These are phyloP conservation scores for Geotrichum klebahnii DNA, from an alignment of 1,139 yeast species.

Conservation along the genomic window DNA sequence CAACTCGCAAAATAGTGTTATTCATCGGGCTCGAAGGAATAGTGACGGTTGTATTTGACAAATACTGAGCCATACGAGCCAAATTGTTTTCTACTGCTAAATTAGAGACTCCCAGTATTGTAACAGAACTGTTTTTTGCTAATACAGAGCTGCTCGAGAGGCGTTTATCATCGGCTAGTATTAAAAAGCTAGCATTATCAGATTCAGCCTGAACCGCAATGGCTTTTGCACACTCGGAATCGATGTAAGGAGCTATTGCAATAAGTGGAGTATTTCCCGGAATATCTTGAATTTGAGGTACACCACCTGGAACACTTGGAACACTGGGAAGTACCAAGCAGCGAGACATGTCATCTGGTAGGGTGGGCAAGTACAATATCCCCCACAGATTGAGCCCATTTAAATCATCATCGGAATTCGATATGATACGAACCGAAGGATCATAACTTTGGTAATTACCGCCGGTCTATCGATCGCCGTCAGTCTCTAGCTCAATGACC, in stretches of 20 bases:
- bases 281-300: slow-evolving; percentile 16
- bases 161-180: slow-evolving; percentile 18
- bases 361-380: slow-evolving; percentile 18
- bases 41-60: slow-evolving; percentile 14
- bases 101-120: slow-evolving; percentile 11
- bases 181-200: slow-evolving; percentile 18
- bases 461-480: slow-evolving; percentile 1
- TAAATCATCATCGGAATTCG: slow-evolving; percentile 11
- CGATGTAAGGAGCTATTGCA: slow-evolving; percentile 21
- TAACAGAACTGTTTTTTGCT: slow-evolving; percentile 7
- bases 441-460: slow-evolving; percentile 14
- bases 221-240: slow-evolving; percentile 13
- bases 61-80: slow-evolving; percentile 14
- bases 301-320: slow-evolving; percentile 11
- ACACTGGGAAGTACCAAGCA: slow-evolving; percentile 14
- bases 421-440: slow-evolving; percentile 9
- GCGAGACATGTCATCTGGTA: slow-evolving; percentile 1
- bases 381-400: slow-evolving; percentile 21
- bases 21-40: slow-evolving; percentile 9
- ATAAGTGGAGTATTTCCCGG: slow-evolving; percentile 16
- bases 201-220: slow-evolving; percentile 17
- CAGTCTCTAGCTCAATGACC: too few relatives aligned
- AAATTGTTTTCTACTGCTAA: slow-evolving; percentile 13
- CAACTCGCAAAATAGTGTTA: slow-evolving; percentile 14
- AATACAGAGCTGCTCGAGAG: not conserved